Percentiles rank a stretch among this genome's conserved stretches.
Evolutionary conservation across 345 rosid species (phyloP).

Genomic region (Gossypioides kirkii): DNA sequence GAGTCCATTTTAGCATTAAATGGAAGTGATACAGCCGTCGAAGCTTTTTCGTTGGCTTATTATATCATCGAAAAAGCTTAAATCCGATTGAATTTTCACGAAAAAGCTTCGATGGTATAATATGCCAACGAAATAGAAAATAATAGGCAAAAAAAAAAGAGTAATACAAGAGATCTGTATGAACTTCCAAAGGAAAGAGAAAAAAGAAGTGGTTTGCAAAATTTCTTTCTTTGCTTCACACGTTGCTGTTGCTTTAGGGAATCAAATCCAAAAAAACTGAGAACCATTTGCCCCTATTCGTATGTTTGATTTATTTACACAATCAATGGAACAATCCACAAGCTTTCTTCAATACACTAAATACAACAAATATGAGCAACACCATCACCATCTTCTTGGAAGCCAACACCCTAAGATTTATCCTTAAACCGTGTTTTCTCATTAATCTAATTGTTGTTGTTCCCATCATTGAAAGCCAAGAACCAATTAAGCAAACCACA

Average conservation of each 20-base stretch:
- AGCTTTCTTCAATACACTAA: constrained; percentile 41
- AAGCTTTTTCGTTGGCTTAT: no score
- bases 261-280: background rate
- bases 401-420: constrained; percentile 75
- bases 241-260: background rate
- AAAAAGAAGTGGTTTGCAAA: background rate
- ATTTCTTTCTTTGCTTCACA: background rate
- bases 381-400: constrained; percentile 67
- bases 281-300: background rate
- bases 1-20: no score
- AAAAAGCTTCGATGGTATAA: no score
- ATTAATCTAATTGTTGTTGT: constrained; percentile 34
- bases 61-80: no score
- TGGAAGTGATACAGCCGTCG: no score
- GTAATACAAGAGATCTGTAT: background rate
- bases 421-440: constrained; percentile 58
- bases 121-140: background rate
- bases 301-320: constrained; percentile 12
- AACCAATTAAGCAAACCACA: constrained; percentile 29
- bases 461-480: constrained; percentile 46
- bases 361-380: constrained; percentile 36
- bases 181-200: background rate
- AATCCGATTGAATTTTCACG: no score
- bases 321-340: constrained; percentile 25
- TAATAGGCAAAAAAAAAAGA: background rate